phyloP scores from a whole-genome alignment of 371 early-diverging fungal genomes.

The Mortierella sp. region DNA sequence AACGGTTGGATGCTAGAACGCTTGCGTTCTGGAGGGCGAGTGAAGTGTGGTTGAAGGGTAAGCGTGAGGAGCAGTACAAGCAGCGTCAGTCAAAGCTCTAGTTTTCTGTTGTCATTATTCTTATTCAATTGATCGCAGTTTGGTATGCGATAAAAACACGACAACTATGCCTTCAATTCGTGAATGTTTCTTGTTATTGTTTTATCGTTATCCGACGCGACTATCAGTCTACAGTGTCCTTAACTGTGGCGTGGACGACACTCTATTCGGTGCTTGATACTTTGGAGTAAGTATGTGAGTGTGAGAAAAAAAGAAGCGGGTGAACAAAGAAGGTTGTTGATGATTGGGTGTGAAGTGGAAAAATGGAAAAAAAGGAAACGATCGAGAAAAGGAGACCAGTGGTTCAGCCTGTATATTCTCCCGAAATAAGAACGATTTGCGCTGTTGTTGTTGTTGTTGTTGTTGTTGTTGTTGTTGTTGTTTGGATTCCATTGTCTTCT shows the following conservation, averaged over 20 bases:
- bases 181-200: background rate
- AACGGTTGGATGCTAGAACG: slow-evolving; percentile 46
- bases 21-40: slow-evolving; percentile 41
- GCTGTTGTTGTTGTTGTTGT: too few relatives aligned
- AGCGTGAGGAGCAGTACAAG: slow-evolving; percentile 22
- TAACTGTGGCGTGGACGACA: background rate
- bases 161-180: background rate
- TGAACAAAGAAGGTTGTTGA: background rate
- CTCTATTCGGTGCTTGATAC: background rate
- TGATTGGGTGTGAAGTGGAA: background rate
- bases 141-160: background rate
- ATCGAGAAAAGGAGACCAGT: background rate
- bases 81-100: slow-evolving; percentile 20
- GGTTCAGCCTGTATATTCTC: background rate
- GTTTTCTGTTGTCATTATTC: background rate
- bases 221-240: background rate
- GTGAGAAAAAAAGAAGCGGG: background rate
- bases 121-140: background rate
- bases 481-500: background rate
- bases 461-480: too few relatives aligned
- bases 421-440: background rate
- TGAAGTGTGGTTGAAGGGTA: slow-evolving; percentile 31
- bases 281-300: background rate
- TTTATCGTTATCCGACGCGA: slow-evolving; percentile 2
- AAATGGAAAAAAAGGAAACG: background rate